Percentiles rank a stretch among this genome's conserved stretches.
phyloP scores from a whole-genome alignment of 371 early-diverging fungal species.

The Rhizomucor pusillus region DNA sequence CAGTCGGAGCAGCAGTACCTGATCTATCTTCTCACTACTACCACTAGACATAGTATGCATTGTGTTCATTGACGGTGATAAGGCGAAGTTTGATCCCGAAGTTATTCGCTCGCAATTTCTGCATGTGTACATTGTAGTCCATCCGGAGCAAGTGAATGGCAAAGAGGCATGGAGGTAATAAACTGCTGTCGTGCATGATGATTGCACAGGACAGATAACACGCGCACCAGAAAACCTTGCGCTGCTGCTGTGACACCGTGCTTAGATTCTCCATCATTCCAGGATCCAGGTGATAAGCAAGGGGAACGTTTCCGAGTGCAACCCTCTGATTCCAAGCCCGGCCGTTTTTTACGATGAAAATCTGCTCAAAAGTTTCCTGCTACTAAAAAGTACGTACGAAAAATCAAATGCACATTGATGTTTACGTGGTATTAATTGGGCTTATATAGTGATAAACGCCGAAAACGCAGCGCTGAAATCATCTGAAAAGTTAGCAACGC shows the following conservation, averaged over 20 bases:
- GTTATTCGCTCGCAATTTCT: conserved; percentile 68
- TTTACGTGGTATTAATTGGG: background rate
- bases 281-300: conserved; percentile 54
- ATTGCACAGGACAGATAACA: background rate
- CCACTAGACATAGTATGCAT: conserved; percentile 77
- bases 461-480: conserved; percentile 75
- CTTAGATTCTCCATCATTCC: conserved; percentile 5
- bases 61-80: conserved; percentile 64
- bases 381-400: conserved; percentile 54
- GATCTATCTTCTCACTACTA: too few relatives aligned
- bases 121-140: conserved; percentile 71
- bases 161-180: conserved; percentile 38
- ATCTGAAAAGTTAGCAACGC: conserved; percentile 50
- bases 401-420: background rate
- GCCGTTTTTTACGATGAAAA: conserved; percentile 50
- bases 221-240: conserved; percentile 3
- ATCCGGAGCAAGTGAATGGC: conserved; percentile 37
- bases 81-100: conserved; percentile 55
- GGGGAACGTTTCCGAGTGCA: conserved; percentile 60
- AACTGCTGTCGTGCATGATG: background rate
- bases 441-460: conserved; percentile 60
- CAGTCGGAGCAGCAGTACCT: background rate
- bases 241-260: too few relatives aligned
- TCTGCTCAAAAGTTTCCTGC: conserved; percentile 55
- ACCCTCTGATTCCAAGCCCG: conserved; percentile 65